These are phyloP conservation scores for Podila verticillata DNA, from an alignment of 192 early-diverging fungal species.

Conservation along the genomic window DNA sequence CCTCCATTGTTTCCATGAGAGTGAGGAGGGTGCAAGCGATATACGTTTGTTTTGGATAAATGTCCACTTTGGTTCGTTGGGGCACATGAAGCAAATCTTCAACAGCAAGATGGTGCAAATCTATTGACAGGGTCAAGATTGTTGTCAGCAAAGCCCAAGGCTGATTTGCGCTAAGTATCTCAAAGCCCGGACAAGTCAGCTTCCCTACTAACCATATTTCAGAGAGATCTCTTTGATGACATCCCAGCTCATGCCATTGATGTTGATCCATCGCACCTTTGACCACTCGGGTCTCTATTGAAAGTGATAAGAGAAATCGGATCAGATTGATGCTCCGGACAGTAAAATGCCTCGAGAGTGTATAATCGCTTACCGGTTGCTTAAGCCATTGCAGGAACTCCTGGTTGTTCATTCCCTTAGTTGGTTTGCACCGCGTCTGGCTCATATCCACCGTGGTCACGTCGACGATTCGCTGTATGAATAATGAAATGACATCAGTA, in stretches of 20 bases:
- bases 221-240: slow-evolving; percentile 52
- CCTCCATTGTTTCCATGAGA: slow-evolving; percentile 18
- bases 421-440: slow-evolving; percentile 11
- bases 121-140: not conserved
- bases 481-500: not conserved
- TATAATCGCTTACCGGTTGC: slow-evolving; percentile 17
- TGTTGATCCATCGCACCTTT: slow-evolving; percentile 64
- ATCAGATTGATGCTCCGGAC: not conserved
- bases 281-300: slow-evolving; percentile 49
- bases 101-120: slow-evolving; percentile 42
- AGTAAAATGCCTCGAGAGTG: not conserved
- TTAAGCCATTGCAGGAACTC: slow-evolving; percentile 37
- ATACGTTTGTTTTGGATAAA: slow-evolving; percentile 42
- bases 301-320: not conserved
- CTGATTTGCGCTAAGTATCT: too few species aligned
- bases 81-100: slow-evolving; percentile 45
- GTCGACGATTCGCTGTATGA: slow-evolving; percentile 22
- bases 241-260: slow-evolving; percentile 59
- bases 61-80: slow-evolving; percentile 46
- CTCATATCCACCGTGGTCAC: slow-evolving; percentile 33
- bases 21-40: slow-evolving; percentile 40
- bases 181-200: too few species aligned
- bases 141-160: not conserved
- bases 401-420: slow-evolving; percentile 22
- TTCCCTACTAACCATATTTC: slow-evolving; percentile 39